Evolutionary conservation across 2,329 filamentous ascomycete genomes (phyloP), one percentile per base, ranked within the genome.

Genomic region (Aspergillus glaucus): DNA sequence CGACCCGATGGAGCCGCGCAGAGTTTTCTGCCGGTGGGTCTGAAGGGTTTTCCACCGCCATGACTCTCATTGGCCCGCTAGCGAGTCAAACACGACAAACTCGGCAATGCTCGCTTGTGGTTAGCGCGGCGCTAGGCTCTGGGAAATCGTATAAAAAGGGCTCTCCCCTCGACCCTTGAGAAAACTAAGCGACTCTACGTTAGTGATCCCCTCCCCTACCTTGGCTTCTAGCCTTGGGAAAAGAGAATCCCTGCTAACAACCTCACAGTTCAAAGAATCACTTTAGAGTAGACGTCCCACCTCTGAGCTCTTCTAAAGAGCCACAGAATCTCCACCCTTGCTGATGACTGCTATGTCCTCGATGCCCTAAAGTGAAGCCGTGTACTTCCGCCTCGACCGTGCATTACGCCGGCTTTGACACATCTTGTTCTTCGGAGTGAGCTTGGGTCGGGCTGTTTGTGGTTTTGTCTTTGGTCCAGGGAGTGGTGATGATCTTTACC

Each of bases 401-500:
- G 49, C 46, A 40, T 46, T 49, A 30, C 43, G 28, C 43, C 39
- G 44, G 43, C 51, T 50, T 47, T 55, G 45, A 55, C 50, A 52
- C 50, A 17, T 55, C 51, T 43, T 46, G 50, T 43, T 32, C 49
- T 53, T 51, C 56, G 56, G 56, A 63, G 52, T 49, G 60, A 58
- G 37, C 22, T 40, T 56, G 56, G 59, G 60, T 68, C 68, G 68
- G 79, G 47, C 54, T 48, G 50, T 49, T 49, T 55, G 53, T 52
- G 53, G 56, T 57, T 58, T 55, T 48, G 56, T 55, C 22, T 44
- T 85, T 84, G 54, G 64, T 87, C 87, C 82, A 91, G 86, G 86
- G 81, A 84, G 85, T 84, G 85, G 84, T 89, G 86, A 93, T 93
- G 89, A 94, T 93, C 88, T 93, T 86, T 78, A 84, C 86, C 87